phyloP scores from a whole-genome alignment of 441 rosid species.

The Arabidopsis hybrid region DNA sequence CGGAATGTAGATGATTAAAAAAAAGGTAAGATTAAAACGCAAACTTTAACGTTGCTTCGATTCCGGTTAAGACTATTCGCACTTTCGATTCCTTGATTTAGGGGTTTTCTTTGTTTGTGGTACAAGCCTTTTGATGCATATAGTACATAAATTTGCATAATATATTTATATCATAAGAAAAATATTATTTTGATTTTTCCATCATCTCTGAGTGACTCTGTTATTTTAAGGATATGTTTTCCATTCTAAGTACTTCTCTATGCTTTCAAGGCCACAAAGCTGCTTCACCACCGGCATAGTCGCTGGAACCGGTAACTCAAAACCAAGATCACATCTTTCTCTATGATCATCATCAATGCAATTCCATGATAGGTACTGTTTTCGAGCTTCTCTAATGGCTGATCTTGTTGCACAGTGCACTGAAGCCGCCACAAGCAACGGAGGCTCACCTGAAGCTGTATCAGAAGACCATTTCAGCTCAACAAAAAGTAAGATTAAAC shows the following conservation, averaged over 20 bases:
- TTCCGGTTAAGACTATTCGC: no score
- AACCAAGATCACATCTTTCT: conserved; percentile 39
- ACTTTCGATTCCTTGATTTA: no score
- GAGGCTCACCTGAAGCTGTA: conserved; percentile 95
- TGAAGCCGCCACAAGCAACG: conserved; percentile 74
- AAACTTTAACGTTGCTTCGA: no score
- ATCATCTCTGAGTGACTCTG: not conserved
- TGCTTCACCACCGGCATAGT: conserved; percentile 83
- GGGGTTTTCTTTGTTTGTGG: no score
- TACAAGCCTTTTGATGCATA: no score
- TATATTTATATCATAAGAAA: not conserved
- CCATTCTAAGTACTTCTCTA: conserved; percentile 67
- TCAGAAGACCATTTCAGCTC: not conserved
- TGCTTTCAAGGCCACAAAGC: conserved; percentile 75
- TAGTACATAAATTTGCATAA: no score
- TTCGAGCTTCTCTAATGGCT: conserved; percentile 75
- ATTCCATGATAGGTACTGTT: conserved; percentile 69
- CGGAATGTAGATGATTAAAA: no score
- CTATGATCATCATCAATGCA: conserved; percentile 32
- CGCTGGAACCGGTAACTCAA: conserved; percentile 76
- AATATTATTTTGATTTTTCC: not conserved
- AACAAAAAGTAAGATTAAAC: not conserved
- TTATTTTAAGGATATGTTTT: conserved; percentile 40
- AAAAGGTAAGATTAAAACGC: not conserved
- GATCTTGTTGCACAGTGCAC: conserved; percentile 86